Evolutionary conservation across 1,284 basidiomycete species (phyloP), one percentile per base, ranked within the genome.

Genomic region (Moesziomyces globuligerus): DNA sequence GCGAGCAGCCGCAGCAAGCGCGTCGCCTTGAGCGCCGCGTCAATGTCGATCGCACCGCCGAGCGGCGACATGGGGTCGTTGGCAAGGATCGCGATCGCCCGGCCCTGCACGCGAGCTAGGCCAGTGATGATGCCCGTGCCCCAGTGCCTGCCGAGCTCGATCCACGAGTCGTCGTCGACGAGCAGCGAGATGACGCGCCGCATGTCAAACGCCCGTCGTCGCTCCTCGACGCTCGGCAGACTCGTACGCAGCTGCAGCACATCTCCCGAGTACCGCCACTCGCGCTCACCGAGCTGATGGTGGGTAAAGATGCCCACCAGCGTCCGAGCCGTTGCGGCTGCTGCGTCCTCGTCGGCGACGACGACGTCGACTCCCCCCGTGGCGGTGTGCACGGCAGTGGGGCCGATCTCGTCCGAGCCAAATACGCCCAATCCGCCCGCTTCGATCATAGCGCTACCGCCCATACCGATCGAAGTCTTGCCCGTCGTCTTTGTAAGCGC

Each of bases 391-490:
- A 74, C 29, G 5, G 17, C 13, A 7, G 46, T 45, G 3, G 66
- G 66, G 0, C 74, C 74, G n/a, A 76, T 66, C 10, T 67, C 44
- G 44, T 74, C 60, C 20, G 68, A 54, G 36, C 57, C 45, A 20
- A 74, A 50, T 9, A 58, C 39, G 1, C 73, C 73, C 39, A 75
- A 47, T 8, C 73, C 73, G 18, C 73, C 73, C 0, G 65, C 73
- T 49, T 75, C 73, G 39, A 75, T 72, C 73, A 75, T 75, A 15
- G 73, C 73, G 20, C 45, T 68, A 1, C 70, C 73, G 5, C 70
- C 73, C 73, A 75, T 75, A 3, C 73, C 73, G 23, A 72, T 72
- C 17, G 49, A 54, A 8, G 71, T 74, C 23, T 38, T 45, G 5
- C 50, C 58, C 25, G 23, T 24, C n/a, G 41, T 37, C 4, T 15